Evolutionary conservation across 768 basidiomycete genomes (phyloP), one percentile per base, ranked within the genome.

Genomic region (Tylopilus felleus): DNA sequence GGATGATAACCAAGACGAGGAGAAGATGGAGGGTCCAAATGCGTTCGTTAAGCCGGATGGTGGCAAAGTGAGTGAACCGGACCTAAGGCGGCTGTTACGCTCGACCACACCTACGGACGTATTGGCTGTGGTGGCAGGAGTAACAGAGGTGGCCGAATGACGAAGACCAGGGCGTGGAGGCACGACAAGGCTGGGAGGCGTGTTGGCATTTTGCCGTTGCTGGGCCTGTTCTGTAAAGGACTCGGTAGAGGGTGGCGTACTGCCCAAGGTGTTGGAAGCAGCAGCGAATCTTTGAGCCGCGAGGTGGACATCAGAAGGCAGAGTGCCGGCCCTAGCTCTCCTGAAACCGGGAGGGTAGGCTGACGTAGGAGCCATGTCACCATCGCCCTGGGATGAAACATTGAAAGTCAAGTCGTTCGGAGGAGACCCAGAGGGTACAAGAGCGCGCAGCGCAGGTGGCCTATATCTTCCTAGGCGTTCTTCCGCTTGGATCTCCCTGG

Each of bases 291-390:
- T 83, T 71, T 91, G 88, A 49, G 91, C 86, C 54, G 88, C 89
- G 62, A 93, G 85, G 66, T 89, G 87, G 49, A 96, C 87, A 70
- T 95, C 95, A 62, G 94, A 96, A 74, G 95, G 95, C 66, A 98
- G 83, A 78, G 95, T 98, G 53, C 94, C 96, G 61, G 95, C 96
- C 85, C 94, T 86, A 67, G 93, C 92, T 78, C 94, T 85, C 75
- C 92, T 84, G 71, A 93, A 96, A 57, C 91, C 90, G 51, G 88
- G 79, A 56, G 90, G 88, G 70, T 83, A 90, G 74, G 84, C 88
- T 69, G 85, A 84, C 59, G 86, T 79, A 63, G 89, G 83, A 66
- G 86, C 65, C 56, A 77, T 69, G 59, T 78, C 71, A 63, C 74
- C 74, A 73, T 88, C 86, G 64, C 75, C 77, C 51, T 81, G 76